A percentile compares a stretch with the other conserved stretches of the same genome.
Conservation (phyloP, 495 filamentous ascomycete species). For the Pseudoneurospora amorphoporcata region DNA sequence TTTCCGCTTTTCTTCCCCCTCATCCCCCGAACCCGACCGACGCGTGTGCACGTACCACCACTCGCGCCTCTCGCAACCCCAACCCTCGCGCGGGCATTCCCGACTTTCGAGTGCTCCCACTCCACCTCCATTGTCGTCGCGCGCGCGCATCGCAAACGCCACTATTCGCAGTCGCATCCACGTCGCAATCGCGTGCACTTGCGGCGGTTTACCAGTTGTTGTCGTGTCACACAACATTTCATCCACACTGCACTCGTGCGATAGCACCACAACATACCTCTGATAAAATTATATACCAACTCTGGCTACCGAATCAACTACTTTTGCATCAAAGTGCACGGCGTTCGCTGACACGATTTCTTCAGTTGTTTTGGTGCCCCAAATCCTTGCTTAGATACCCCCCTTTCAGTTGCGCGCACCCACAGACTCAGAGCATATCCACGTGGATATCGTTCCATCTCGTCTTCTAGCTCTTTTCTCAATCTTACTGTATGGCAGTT, state of each 20-base stretch:
- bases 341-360: not conserved
- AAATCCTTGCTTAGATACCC: not conserved
- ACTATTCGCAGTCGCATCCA: not conserved
- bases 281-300: not conserved
- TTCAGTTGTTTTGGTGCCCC: not conserved
- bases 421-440: not conserved
- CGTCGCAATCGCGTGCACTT: not conserved
- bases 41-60: constrained; percentile 26
- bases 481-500: constrained; percentile 34
- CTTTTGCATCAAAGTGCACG: not conserved
- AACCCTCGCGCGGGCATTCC: constrained; percentile 8
- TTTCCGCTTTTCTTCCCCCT: constrained; percentile 12
- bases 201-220: not conserved
- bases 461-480: constrained; percentile 10
- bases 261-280: not conserved
- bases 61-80: constrained; percentile 6
- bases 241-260: not conserved
- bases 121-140: constrained; percentile 4
- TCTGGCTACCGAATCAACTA: not conserved
- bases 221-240: not conserved
- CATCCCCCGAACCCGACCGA: constrained; percentile 6
- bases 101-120: not conserved
- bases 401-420: not conserved
- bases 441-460: constrained; percentile 18
- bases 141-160: constrained; percentile 7